phyloP scores from a whole-genome alignment of 257 asterid genomes.

The Nicotiana noctiflora region DNA sequence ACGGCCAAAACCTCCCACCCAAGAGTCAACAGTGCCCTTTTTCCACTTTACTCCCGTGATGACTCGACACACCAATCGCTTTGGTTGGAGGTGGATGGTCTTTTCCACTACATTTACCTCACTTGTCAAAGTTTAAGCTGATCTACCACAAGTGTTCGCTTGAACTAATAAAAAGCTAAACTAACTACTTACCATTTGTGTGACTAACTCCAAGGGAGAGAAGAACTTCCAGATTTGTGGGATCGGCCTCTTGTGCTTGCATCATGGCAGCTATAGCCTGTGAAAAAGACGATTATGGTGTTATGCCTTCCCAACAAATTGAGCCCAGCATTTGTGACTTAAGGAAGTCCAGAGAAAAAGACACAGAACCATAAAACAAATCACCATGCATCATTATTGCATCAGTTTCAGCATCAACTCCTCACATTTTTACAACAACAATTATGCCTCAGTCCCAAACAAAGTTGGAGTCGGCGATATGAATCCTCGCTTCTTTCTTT shows the following conservation, averaged over 20 bases:
- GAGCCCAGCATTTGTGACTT: background rate
- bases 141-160: background rate
- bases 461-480: no score
- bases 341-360: background rate
- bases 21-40: background rate
- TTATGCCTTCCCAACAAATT: background rate
- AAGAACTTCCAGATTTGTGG: constrained; percentile 93
- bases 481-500: no score
- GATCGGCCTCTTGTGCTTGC: constrained; percentile 95
- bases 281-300: constrained; percentile 15
- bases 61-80: background rate
- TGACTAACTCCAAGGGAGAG: constrained; percentile 99
- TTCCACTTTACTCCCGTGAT: background rate
- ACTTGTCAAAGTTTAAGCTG: background rate
- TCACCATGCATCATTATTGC: background rate
- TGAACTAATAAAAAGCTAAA: constrained; percentile 1
- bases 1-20: background rate
- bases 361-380: background rate
- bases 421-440: background rate
- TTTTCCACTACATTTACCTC: background rate
- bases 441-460: no score
- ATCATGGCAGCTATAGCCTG: constrained; percentile 99
- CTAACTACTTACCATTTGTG: constrained; percentile 79
- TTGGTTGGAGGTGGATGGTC: background rate
- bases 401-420: background rate